Base-by-base conservation (phyloP, 2,329 filamentous ascomycete species). In the Magnaporthiopsis incrustans region DNA sequence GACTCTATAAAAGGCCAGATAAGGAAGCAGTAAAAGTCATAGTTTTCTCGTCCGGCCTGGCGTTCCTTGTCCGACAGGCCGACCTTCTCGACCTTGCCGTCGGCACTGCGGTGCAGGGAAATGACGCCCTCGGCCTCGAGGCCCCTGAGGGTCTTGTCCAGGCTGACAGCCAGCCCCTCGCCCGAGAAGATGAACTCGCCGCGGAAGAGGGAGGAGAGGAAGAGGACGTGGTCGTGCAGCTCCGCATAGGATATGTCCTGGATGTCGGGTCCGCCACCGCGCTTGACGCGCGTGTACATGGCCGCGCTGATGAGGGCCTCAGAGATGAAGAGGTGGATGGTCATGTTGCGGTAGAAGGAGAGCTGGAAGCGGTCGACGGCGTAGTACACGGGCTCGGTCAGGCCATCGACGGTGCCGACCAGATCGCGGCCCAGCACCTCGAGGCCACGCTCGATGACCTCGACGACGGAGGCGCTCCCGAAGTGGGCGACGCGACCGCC, bases 311-410 rank as follows among this genome's bases (percentile, higher is more conserved):
- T 91, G 5, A 99, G 81, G 0, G 94, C 90, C 73, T 98, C 93
- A 2, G 92, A 89, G 65, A 99, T 95, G 75, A 99, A 99, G 6
- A 99, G 84, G 73, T 99, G 95, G 67, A 99, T 99, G 0, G 94
- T 97, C 95, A 98, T 98, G 76, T 99, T 99, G 63, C 95, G 89
- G 77, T 99, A 99, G 76, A 99, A 99, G 0, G 92, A 97, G 12
- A 99, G 84, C 73, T 99, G 95, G 79, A 99, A 99, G 63, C 92
- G 85, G 74, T 99, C 95, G 56, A 97, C 92, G 5, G 95, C 95
- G 71, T 91, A 97, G 76, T 91, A 98, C 0, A 95, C 98, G 25
- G 91, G 91, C 73, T 99, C 95, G 0, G 90, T 89, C 6, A 99
- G 78, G 0, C 89, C 91, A 53, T 88, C 84, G 0, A 96, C 82